Conservation (phyloP, 1,284 basidiomycete genomes). For the Volvariella surrecta region DNA sequence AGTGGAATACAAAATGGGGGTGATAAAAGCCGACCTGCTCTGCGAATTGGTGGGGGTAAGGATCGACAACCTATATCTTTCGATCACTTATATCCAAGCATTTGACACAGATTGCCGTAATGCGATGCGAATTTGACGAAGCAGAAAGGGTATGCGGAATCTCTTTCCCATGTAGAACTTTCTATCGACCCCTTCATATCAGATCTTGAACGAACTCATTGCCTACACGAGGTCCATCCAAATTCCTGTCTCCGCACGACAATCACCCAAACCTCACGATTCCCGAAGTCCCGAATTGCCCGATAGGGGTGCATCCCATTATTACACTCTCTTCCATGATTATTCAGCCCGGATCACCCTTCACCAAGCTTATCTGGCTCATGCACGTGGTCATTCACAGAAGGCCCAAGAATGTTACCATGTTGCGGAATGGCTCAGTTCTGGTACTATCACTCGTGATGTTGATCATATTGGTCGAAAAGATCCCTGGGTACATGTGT, state of each 20-base stretch:
- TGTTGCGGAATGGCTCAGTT: constrained; percentile 40
- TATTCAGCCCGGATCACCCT: constrained; percentile 59
- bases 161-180: background rate
- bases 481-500: constrained; percentile 40
- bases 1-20: constrained; percentile 33
- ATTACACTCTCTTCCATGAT: constrained; percentile 36
- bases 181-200: background rate
- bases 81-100: background rate
- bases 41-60: constrained; percentile 57
- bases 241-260: background rate
- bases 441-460: background rate
- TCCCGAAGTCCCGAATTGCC: too few relatives aligned
- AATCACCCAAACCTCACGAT: too few relatives aligned
- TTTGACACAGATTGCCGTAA: constrained; percentile 43
- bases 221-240: constrained; percentile 45
- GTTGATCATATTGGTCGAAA: constrained; percentile 19
- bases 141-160: constrained; percentile 36
- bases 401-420: constrained; percentile 54
- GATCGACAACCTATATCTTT: constrained; percentile 6
- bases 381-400: constrained; percentile 35
- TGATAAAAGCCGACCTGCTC: constrained; percentile 60
- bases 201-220: constrained; percentile 48
- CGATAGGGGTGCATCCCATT: too few relatives aligned
- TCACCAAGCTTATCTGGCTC: constrained; percentile 63
- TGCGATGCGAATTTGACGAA: constrained; percentile 55